Conservation (phyloP, 2,329 filamentous ascomycete species). For the Triangularia setosa region DNA sequence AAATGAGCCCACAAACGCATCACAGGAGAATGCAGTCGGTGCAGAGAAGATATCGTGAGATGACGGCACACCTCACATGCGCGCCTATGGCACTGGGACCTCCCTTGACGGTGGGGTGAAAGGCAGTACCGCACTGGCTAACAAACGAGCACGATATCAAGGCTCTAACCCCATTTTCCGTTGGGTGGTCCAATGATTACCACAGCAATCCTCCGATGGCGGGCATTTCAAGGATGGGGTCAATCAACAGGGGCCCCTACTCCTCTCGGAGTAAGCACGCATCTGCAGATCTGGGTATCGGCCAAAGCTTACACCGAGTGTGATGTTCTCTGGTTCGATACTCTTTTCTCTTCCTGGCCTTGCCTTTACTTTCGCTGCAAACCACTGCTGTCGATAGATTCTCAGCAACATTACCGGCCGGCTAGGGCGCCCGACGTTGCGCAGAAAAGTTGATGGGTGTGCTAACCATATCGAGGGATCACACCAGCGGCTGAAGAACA, state of each 20-base stretch:
- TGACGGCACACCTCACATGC: background rate
- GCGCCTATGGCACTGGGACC: too few species aligned
- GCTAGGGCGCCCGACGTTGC: background rate
- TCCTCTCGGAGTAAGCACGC: background rate
- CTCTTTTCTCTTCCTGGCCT: too few species aligned
- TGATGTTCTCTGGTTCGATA: background rate
- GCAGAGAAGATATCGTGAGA: background rate
- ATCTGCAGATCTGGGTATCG: background rate
- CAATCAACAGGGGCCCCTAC: background rate
- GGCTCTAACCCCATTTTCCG: background rate
- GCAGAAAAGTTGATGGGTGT: too few species aligned
- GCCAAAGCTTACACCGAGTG: background rate
- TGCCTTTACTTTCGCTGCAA: background rate
- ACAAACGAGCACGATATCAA: background rate
- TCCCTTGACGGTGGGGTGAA: background rate
- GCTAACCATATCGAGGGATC: too few species aligned
- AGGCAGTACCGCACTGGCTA: background rate
- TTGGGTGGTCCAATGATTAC: background rate
- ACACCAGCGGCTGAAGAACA: too few species aligned
- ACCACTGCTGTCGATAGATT: background rate
- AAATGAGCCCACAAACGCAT: background rate
- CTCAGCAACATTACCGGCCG: background rate
- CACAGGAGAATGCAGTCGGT: too few species aligned
- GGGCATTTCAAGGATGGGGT: background rate
- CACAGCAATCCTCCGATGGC: background rate